phyloP scores from a whole-genome alignment of 176 grass and related monocot genomes.

The Microstegium vimineum region DNA sequence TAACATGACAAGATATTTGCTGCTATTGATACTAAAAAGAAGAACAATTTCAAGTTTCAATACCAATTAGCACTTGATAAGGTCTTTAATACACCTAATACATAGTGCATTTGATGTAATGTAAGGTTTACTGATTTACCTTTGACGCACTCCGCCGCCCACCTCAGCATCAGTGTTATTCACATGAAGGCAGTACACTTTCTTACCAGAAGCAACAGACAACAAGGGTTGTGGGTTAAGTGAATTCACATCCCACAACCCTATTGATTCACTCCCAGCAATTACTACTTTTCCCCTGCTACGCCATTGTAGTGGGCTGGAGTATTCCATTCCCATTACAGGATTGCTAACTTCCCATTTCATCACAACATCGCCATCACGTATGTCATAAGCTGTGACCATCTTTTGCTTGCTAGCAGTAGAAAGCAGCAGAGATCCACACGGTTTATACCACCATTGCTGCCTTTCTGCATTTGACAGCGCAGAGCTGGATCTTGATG shows the following conservation, averaged over 20 bases:
- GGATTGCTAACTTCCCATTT: conserved; percentile 71
- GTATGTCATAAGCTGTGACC: conserved; percentile 77
- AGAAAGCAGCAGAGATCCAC: conserved; percentile 77
- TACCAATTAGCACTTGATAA: not conserved
- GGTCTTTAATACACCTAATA: not conserved
- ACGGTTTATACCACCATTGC: conserved; percentile 91
- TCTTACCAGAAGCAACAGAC: conserved; percentile 71
- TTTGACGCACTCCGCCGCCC: conserved; percentile 83
- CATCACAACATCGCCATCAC: conserved; percentile 86
- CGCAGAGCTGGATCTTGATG: conserved; percentile 36
- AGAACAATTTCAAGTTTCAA: not conserved
- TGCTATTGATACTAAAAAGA: not conserved
- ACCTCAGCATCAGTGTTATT: conserved; percentile 97
- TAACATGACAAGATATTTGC: not conserved
- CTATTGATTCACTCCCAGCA: conserved; percentile 58
- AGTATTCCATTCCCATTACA: conserved; percentile 77
- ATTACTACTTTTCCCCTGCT: conserved; percentile 89
- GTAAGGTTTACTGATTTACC: conserved; percentile 35
- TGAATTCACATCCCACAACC: conserved; percentile 97
- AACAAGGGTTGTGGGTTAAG: conserved; percentile 76
- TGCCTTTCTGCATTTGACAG: conserved; percentile 40
- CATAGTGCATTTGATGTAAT: not conserved
- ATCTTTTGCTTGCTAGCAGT: conserved; percentile 71
- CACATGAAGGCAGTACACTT: conserved; percentile 81
- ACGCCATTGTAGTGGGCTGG: conserved; percentile 86